phyloP scores from a whole-genome alignment of 75 land plant genomes.

The Isoetes taiwanensis region DNA sequence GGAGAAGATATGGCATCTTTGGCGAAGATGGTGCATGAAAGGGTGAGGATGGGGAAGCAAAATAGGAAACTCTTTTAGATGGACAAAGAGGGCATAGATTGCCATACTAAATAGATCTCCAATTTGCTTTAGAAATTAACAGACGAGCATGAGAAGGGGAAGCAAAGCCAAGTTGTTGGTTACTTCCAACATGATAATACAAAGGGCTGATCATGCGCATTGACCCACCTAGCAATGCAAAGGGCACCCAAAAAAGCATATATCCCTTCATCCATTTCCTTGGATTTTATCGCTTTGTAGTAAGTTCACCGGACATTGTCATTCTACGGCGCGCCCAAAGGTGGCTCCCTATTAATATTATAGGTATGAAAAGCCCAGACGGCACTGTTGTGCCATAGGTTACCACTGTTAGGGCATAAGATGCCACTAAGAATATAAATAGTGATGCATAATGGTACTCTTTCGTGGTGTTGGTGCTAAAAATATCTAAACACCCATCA shows the following conservation, averaged over 20 bases:
- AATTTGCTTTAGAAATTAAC: background rate
- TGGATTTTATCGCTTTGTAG: too few species aligned
- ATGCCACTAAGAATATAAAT: background rate
- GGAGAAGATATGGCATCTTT: background rate
- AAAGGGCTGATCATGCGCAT: background rate
- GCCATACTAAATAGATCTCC: background rate
- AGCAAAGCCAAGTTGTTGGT: constrained; percentile 3
- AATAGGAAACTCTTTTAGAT: background rate
- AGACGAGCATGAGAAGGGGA: background rate
- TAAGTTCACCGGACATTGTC: background rate
- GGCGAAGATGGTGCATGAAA: constrained; percentile 1
- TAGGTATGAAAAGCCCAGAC: constrained; percentile 2
- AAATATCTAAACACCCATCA: background rate
- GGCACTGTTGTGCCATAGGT: background rate
- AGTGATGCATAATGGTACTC: background rate
- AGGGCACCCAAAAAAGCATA: background rate
- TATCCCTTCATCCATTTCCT: background rate
- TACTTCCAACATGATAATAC: background rate
- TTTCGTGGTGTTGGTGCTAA: background rate
- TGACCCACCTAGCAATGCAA: background rate
- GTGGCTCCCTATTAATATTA: constrained; percentile 6
- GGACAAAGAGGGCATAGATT: background rate
- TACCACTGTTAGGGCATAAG: background rate
- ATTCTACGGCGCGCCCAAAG: background rate
- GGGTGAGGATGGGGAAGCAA: background rate